Evolutionary conservation across 2,329 filamentous ascomycete species (phyloP), one percentile per base, ranked within the genome.

Genomic region (Fusarium denticulatum): DNA sequence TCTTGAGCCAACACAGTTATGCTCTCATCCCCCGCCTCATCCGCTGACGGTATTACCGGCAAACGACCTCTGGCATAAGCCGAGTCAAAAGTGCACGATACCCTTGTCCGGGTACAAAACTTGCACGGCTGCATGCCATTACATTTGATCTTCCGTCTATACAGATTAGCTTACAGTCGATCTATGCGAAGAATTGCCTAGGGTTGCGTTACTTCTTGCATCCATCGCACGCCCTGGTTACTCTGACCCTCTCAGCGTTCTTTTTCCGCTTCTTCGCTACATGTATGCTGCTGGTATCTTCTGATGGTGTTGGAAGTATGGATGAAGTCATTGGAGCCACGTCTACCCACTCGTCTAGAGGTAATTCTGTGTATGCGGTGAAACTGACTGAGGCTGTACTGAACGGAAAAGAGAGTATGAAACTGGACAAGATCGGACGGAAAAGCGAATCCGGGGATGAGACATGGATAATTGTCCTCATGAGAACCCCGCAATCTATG

Each of bases 131-230:
- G 73, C 14, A 68, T 67, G 39, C 76, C 76, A 63, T 76, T 71
- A 46, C 76, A 78, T 13, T 76, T 76, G 53, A 78, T 78, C 61
- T 78, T 78, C 39, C 75, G 60, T 52, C 76, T 78, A 32, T 37
- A 37, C 36, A 20, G 43, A 61, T 77, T 67, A 77, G 72, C 65
- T 24, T 3, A 13, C 5, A 13, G 24, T 32, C 3, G 34, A 53
- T 64, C 34, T 28, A 28, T 16, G 36, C 36, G 36, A 20, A 37
- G 43, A 24, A 43, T 7, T 24, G 30, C 12, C 28, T 20, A 14
- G 49, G 30, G 32, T 32, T 24, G 42, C 32, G 20, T 68, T 58
- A 78, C 77, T 76, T 78, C 67, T 78, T 78, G 64, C 77, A 78
- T 28, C 73, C 60, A 64, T 78, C 77, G 53, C 77, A 78, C 6